Evolutionary conservation across 352 stramenopile species (phyloP).

Genomic region (Globisporangium uncinulatum): DNA sequence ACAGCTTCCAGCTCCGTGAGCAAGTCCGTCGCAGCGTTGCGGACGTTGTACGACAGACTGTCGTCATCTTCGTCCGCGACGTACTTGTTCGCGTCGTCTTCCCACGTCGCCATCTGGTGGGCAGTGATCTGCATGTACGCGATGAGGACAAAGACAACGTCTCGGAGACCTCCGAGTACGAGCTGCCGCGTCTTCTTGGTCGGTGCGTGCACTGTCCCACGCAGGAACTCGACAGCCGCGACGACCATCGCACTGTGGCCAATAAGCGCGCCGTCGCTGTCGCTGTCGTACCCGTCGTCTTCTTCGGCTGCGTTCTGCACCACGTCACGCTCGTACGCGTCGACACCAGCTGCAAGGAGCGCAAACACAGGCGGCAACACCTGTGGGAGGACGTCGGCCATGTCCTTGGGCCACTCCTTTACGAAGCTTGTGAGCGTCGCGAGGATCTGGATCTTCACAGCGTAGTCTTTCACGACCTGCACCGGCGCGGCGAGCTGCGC

Average conservation of each 20-base stretch:
- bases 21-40: conserved; percentile 63
- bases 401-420: conserved; percentile 79
- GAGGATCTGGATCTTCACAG: conserved; percentile 76
- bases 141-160: conserved; percentile 78
- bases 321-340: conserved; percentile 50
- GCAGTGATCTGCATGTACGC: conserved; percentile 82
- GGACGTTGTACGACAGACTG: conserved; percentile 72
- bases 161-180: conserved; percentile 39
- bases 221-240: conserved; percentile 70
- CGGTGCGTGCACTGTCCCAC: conserved; percentile 56
- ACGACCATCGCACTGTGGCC: conserved; percentile 63
- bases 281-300: conserved; percentile 74
- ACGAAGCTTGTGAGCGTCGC: conserved; percentile 72
- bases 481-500: conserved; percentile 38
- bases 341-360: conserved; percentile 36
- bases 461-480: conserved; percentile 46
- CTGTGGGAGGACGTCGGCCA: conserved; percentile 61
- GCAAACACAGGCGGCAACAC: conserved; percentile 68
- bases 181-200: conserved; percentile 77
- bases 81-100: conserved; percentile 81
- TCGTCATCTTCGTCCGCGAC: conserved; percentile 83
- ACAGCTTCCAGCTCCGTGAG: conserved; percentile 58
- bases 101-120: conserved; percentile 68
- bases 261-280: conserved; percentile 62
- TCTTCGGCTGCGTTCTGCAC: conserved; percentile 43